phyloP scores from a whole-genome alignment of 169 alveolate genomes.

The Eimeria nieschulzi region DNA sequence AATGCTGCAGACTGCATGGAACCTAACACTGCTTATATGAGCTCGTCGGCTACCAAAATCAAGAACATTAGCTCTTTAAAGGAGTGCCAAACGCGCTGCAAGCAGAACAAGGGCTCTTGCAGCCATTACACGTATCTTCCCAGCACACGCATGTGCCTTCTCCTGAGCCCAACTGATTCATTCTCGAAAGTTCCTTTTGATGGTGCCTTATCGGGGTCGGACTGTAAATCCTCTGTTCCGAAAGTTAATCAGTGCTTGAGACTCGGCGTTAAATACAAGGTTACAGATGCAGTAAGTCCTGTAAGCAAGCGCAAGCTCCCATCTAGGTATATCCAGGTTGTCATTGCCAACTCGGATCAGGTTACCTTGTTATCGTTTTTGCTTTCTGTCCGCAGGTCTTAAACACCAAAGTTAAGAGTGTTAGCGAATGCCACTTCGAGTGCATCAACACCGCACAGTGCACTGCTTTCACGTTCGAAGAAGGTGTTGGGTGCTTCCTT shows the following conservation, averaged over 20 bases:
- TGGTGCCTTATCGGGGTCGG: background rate
- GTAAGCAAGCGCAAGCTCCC: background rate
- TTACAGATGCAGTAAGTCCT: background rate
- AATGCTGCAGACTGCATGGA: background rate
- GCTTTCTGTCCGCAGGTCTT: background rate
- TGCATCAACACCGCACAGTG: background rate
- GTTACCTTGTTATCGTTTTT: too few relatives aligned
- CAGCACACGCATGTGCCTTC: background rate
- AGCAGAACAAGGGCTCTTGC: background rate
- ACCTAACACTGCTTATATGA: background rate
- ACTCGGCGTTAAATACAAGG: background rate
- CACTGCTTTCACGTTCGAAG: background rate
- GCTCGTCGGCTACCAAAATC: background rate
- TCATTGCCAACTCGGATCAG: background rate
- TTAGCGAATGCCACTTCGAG: background rate
- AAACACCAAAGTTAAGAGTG: background rate
- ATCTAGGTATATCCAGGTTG: background rate
- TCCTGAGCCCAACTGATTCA: background rate
- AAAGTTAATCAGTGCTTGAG: background rate
- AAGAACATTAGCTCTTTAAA: background rate
- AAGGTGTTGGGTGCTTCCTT: background rate
- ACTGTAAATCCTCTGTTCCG: background rate
- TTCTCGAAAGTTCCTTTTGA: background rate
- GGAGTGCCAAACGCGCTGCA: background rate
- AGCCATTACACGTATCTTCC: background rate